phyloP scores from a whole-genome alignment of 768 basidiomycete species.

The Russula ochroleuca region DNA sequence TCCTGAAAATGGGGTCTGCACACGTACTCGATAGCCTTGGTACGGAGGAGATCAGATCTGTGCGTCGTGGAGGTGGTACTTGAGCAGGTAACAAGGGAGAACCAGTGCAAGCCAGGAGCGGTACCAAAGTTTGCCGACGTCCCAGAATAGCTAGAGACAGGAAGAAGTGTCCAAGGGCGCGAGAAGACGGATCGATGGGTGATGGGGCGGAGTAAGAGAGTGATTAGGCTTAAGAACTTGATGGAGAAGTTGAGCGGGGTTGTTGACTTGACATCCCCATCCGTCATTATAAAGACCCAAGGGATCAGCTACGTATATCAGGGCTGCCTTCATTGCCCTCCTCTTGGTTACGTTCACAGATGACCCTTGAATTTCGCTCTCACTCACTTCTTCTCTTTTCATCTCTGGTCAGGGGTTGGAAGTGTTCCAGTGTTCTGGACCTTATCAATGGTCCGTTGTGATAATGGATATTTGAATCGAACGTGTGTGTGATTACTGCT shows the following conservation, averaged over 20 bases:
- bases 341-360: slow-evolving; percentile 24
- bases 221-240: neutral
- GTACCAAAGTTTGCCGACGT: neutral
- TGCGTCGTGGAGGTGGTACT: neutral
- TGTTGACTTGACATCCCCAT: slow-evolving; percentile 5
- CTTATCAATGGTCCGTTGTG: neutral
- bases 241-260: neutral
- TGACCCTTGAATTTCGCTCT: neutral
- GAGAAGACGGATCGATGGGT: neutral
- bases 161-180: neutral
- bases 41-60: neutral
- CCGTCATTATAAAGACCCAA: neutral
- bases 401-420: neutral
- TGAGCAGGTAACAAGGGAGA: too few relatives aligned
- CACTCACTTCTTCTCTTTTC: neutral
- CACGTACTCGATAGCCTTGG: neutral
- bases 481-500: neutral
- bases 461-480: neutral
- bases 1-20: neutral
- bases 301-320: slow-evolving; percentile 2
- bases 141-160: neutral
- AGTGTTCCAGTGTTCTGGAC: neutral
- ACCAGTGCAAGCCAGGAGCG: neutral
- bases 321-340: neutral
- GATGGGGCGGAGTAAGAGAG: slow-evolving; percentile 12